These are phyloP conservation scores for Solanum sitiens DNA, from an alignment of 257 asterid species.

Conservation along the genomic window DNA sequence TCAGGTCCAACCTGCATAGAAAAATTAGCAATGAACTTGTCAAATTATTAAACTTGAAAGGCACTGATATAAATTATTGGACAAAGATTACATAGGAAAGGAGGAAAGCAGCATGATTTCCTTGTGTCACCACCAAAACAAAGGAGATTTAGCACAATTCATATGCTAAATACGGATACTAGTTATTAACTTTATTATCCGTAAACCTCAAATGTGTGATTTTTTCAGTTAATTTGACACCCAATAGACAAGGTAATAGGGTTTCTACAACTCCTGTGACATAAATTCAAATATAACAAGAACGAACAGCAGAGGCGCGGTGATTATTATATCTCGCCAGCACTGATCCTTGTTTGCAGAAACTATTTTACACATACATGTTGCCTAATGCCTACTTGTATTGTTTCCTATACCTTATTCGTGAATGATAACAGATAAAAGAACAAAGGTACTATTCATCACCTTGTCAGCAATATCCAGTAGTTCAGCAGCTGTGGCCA, in stretches of 20 bases:
- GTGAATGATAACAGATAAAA: neutral
- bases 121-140: neutral
- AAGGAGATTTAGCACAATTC: neutral
- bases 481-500: conserved; percentile 83
- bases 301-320: neutral
- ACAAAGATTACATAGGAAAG: neutral
- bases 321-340: neutral
- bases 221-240: neutral
- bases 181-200: neutral
- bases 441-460: neutral
- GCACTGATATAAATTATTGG: neutral
- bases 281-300: neutral
- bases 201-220: neutral
- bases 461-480: conserved; percentile 93
- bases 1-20: conserved; percentile 91
- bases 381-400: neutral
- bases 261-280: neutral
- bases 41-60: conserved; percentile 2
- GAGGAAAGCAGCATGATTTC: neutral
- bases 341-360: neutral
- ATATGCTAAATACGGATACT: neutral
- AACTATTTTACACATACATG: neutral
- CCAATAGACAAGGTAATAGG: neutral
- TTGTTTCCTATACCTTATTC: neutral
- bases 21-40: conserved; percentile 2